A percentile compares a stretch with the other conserved stretches of the same genome.
These are phyloP conservation scores for Lactuca saligna DNA, from an alignment of 129 eudicot species.

Conservation along the genomic window DNA sequence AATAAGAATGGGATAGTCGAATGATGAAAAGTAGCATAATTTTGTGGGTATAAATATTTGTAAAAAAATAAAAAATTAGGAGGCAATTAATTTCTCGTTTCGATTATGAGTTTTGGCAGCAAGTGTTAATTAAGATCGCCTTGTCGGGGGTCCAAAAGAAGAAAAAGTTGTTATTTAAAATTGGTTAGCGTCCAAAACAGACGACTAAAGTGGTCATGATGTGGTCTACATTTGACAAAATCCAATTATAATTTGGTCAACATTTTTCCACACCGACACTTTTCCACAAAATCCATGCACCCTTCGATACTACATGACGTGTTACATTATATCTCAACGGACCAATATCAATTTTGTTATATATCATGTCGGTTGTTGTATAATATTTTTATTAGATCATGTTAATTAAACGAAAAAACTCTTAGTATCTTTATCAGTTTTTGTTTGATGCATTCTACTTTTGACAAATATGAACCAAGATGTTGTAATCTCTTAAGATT, in stretches of 20 bases:
- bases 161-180: neutral
- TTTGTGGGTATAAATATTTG: no score
- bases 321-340: neutral
- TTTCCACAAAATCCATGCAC: conserved; percentile 12
- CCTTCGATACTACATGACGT: neutral
- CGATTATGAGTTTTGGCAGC: neutral
- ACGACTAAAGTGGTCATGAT: conserved; percentile 26
- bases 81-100: no score
- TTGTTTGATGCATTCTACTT: no score
- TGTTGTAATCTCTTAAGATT: no score
- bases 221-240: conserved; percentile 35
- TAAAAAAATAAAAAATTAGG: no score
- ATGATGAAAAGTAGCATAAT: no score
- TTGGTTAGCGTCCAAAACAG: conserved; percentile 21
- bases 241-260: conserved; percentile 28
- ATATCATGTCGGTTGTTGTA: neutral
- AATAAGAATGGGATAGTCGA: no score
- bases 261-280: conserved; percentile 27
- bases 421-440: no score
- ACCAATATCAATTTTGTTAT: neutral
- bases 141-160: conserved; percentile 29
- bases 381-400: no score
- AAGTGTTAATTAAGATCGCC: conserved; percentile 9
- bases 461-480: no score
- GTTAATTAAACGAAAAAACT: no score